Conservation (phyloP, 2,329 filamentous ascomycete species). For the Thelonectria olida region DNA sequence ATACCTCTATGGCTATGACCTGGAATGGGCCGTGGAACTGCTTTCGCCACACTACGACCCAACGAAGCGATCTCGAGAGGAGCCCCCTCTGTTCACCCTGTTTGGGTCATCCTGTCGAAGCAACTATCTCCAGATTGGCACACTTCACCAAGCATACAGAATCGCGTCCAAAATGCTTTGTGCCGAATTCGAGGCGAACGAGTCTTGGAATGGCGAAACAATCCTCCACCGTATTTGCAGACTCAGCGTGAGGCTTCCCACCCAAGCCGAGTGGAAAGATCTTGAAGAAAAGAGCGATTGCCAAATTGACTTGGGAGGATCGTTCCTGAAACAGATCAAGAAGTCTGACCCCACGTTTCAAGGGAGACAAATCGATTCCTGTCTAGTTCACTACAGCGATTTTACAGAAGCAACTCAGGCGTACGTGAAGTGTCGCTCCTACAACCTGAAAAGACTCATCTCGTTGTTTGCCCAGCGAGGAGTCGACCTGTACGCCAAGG, state of each 20-base stretch:
- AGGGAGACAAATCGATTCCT: background rate
- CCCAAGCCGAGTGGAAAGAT: background rate
- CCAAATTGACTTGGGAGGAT: background rate
- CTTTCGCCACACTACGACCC: background rate
- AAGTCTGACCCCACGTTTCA: background rate
- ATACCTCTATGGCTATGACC: background rate
- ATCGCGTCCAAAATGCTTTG: background rate
- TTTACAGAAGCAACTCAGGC: background rate
- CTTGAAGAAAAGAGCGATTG: background rate
- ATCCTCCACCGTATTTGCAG: slow-evolving; percentile 2
- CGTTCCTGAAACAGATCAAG: background rate
- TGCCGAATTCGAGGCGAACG: background rate
- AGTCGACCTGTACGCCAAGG: background rate
- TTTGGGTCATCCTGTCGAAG: background rate
- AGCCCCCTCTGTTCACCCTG: slow-evolving; percentile 1
- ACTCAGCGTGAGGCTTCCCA: background rate
- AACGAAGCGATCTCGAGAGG: background rate
- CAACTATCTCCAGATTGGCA: background rate
- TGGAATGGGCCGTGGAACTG: background rate
- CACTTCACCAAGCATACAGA: background rate
- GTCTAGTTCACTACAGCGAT: background rate
- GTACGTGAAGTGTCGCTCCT: background rate
- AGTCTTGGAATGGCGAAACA: background rate
- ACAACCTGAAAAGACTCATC: background rate
- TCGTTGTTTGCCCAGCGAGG: background rate